Evolutionary conservation across 2,329 filamentous ascomycete species (phyloP).

Genomic region (Scytalidium lignicola): DNA sequence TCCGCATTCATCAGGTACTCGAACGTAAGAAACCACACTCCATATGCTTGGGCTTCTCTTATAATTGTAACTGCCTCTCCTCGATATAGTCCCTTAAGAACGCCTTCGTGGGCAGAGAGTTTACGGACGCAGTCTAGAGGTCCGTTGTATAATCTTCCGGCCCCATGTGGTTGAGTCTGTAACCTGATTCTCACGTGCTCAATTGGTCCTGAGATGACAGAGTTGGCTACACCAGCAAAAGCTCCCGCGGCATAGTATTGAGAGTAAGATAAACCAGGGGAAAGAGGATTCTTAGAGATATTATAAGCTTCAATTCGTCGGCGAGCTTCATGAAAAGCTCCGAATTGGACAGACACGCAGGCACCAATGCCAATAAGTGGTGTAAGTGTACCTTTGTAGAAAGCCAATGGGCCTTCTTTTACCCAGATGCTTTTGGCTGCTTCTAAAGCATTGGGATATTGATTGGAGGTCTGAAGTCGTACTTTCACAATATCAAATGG

Average conservation of each 20-base stretch:
- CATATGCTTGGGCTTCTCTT: slow-evolving; percentile 91
- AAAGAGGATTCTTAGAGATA: slow-evolving; percentile 34
- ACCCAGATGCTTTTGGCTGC: slow-evolving; percentile 80
- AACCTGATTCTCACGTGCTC: slow-evolving; percentile 95
- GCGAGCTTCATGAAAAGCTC: slow-evolving; percentile 88
- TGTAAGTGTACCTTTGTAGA: slow-evolving; percentile 98
- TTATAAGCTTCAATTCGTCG: slow-evolving; percentile 79
- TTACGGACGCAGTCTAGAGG: slow-evolving; percentile 89
- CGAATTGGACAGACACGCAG: slow-evolving; percentile 97
- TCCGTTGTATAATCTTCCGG: slow-evolving; percentile 70
- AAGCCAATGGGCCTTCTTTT: slow-evolving; percentile 82
- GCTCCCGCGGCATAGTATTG: slow-evolving; percentile 91
- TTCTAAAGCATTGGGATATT: slow-evolving; percentile 75
- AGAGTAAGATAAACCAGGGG: slow-evolving; percentile 59
- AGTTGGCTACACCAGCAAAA: slow-evolving; percentile 89
- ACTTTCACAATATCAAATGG: slow-evolving; percentile 95
- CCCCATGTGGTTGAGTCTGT: slow-evolving; percentile 92
- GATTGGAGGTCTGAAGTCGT: slow-evolving; percentile 80
- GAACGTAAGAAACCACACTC: slow-evolving; percentile 90
- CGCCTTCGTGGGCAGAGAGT: slow-evolving; percentile 61
- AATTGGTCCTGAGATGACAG: slow-evolving; percentile 81
- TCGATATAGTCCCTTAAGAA: slow-evolving; percentile 74
- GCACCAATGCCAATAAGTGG: slow-evolving; percentile 93
- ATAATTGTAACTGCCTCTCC: slow-evolving; percentile 80
- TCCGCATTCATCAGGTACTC: slow-evolving; percentile 96